phyloP scores from a whole-genome alignment of 1,139 yeast genomes.

The Geotrichum aggregatum region DNA sequence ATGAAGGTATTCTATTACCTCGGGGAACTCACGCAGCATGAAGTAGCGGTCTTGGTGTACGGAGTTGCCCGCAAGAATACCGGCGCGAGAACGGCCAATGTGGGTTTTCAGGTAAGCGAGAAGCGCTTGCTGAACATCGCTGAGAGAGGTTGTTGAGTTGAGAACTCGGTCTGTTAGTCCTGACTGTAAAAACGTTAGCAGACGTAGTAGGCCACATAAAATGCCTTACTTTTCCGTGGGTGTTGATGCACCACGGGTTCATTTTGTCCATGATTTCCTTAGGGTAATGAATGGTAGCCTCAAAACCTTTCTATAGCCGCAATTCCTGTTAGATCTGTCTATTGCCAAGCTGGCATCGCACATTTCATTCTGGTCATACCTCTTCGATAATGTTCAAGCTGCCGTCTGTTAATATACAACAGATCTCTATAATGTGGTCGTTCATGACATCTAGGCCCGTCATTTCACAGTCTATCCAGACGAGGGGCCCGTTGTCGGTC shows the following conservation, averaged over 20 bases:
- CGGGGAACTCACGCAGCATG: slow-evolving; percentile 78
- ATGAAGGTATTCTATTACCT: slow-evolving; percentile 56
- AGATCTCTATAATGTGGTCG: slow-evolving; percentile 83
- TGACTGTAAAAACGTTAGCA: slow-evolving; percentile 37
- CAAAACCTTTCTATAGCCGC: slow-evolving; percentile 55
- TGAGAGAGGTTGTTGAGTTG: slow-evolving; percentile 50
- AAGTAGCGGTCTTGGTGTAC: slow-evolving; percentile 89
- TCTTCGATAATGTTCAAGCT: slow-evolving; percentile 62
- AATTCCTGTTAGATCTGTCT: too few relatives aligned
- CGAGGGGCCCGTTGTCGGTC: slow-evolving; percentile 38
- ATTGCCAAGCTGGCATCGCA: too few relatives aligned
- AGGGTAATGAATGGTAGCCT: slow-evolving; percentile 73
- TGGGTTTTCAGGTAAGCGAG: slow-evolving; percentile 55
- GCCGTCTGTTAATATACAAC: slow-evolving; percentile 86
- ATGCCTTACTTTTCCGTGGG: slow-evolving; percentile 52
- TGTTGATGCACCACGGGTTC: slow-evolving; percentile 82
- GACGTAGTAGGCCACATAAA: neutral
- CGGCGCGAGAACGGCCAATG: slow-evolving; percentile 51
- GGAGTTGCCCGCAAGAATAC: slow-evolving; percentile 83
- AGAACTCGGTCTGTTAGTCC: slow-evolving; percentile 75
- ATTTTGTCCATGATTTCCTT: slow-evolving; percentile 60
- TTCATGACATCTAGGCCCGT: slow-evolving; percentile 77
- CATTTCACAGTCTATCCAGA: slow-evolving; percentile 93
- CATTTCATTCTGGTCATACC: slow-evolving; percentile 24
- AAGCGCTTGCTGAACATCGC: slow-evolving; percentile 61